phyloP scores from a whole-genome alignment of 2,329 filamentous ascomycete genomes.

The Aspergillus sp. region DNA sequence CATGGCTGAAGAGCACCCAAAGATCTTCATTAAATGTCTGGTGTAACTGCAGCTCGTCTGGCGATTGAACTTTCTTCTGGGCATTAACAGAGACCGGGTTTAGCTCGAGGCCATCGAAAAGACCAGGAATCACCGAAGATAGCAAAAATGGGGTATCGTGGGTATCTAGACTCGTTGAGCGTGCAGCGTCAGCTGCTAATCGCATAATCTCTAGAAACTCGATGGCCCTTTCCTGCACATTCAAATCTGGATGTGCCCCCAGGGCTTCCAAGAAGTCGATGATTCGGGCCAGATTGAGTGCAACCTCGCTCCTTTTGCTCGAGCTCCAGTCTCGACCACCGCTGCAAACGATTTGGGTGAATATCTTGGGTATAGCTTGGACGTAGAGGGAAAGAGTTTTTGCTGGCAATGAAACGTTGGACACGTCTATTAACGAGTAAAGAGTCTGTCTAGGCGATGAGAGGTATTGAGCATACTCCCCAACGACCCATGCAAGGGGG shows the following conservation, averaged over 20 bases:
- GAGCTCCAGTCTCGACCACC: conserved; percentile 65
- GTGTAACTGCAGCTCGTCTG: conserved; percentile 74
- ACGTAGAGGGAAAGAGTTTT: conserved; percentile 76
- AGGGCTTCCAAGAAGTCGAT: conserved; percentile 80
- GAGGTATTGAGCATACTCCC: conserved; percentile 80
- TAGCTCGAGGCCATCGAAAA: conserved; percentile 84
- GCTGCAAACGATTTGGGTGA: conserved; percentile 70
- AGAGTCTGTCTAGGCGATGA: conserved; percentile 71
- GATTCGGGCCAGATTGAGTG: conserved; percentile 77
- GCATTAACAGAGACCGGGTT: conserved; percentile 86
- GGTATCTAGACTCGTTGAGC: conserved; percentile 27
- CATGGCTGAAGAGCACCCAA: conserved; percentile 61
- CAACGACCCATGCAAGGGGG: conserved; percentile 80
- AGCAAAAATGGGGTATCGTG: conserved; percentile 76
- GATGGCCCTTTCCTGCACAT: conserved; percentile 92
- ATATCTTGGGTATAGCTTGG: conserved; percentile 84
- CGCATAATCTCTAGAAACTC: conserved; percentile 90
- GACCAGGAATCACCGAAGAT: conserved; percentile 83
- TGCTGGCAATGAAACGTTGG: conserved; percentile 58
- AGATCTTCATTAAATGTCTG: conserved; percentile 78
- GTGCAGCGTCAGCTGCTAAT: conserved; percentile 74
- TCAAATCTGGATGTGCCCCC: conserved; percentile 78
- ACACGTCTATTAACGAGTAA: conserved; percentile 71
- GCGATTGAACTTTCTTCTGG: conserved; percentile 81
- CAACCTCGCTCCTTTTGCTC: conserved; percentile 71